Evolutionary conservation across 192 early-diverging fungal species (phyloP).

Genomic region (Mortierella alpina): DNA sequence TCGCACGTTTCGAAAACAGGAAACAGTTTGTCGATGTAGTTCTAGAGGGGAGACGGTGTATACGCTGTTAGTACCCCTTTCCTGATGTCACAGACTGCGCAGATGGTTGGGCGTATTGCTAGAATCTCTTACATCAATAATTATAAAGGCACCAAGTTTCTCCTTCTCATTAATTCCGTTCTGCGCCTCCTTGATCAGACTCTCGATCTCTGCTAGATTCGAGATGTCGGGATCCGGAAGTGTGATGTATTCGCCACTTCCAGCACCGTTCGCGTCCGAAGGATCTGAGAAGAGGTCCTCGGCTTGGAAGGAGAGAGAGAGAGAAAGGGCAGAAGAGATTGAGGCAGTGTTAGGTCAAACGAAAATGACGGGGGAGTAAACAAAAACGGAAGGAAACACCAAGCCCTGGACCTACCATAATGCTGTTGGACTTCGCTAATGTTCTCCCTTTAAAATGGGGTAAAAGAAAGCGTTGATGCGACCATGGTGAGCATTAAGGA

Average conservation of each 20-base stretch:
- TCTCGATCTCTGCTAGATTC: slow-evolving; percentile 79
- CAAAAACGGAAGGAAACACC: background rate
- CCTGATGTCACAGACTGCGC: background rate
- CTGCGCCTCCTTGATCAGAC: slow-evolving; percentile 65
- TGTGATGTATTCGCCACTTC: slow-evolving; percentile 36
- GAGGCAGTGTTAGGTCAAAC: background rate
- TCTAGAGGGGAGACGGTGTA: slow-evolving; percentile 48
- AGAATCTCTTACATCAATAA: slow-evolving; percentile 59
- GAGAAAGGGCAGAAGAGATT: background rate
- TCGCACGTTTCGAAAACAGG: slow-evolving; percentile 82
- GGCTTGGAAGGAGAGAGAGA: slow-evolving; percentile 1
- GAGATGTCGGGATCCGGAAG: slow-evolving; percentile 77
- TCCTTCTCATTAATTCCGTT: slow-evolving; percentile 72
- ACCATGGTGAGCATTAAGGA: no score
- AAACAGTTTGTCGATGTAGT: slow-evolving; percentile 78
- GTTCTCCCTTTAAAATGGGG: slow-evolving; percentile 33
- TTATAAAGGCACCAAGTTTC: slow-evolving; percentile 68
- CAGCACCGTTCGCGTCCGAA: slow-evolving; percentile 40
- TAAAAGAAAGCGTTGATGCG: slow-evolving; percentile 3
- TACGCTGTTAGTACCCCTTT: background rate
- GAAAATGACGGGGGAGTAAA: background rate
- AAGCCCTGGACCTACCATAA: slow-evolving; percentile 34
- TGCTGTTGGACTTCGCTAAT: slow-evolving; percentile 50
- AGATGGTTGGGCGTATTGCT: background rate
- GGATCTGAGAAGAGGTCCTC: slow-evolving; percentile 50